Conservation (phyloP, 352 stramenopile species). For the Globisporangium emineosum region DNA sequence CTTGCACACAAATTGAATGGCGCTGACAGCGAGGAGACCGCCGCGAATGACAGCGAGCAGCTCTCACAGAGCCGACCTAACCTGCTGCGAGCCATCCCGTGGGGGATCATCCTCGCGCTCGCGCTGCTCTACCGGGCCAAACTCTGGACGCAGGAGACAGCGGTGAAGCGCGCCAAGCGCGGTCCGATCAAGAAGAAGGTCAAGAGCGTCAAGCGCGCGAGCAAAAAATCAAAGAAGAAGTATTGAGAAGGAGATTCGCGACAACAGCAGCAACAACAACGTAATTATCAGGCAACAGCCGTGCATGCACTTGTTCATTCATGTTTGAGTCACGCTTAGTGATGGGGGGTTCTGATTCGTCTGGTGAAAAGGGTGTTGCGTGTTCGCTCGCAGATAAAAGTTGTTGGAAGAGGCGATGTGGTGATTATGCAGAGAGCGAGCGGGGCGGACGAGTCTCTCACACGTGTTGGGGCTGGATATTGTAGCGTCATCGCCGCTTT, state of each 20-base stretch:
- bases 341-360: neutral
- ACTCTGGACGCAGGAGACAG: slow-evolving; percentile 18
- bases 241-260: neutral
- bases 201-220: slow-evolving; percentile 7
- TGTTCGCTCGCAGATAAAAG: neutral
- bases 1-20: neutral
- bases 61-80: neutral
- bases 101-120: slow-evolving; percentile 2
- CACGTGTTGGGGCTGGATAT: neutral
- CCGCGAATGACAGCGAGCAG: neutral
- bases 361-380: neutral
- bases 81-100: neutral
- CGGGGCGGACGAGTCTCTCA: neutral
- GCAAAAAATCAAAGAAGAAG: slow-evolving; percentile 14
- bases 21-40: neutral
- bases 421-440: neutral
- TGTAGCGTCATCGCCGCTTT: neutral
- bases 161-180: slow-evolving; percentile 10
- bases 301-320: neutral
- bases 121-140: slow-evolving; percentile 16
- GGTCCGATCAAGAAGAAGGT: slow-evolving; percentile 11
- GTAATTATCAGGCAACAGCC: neutral
- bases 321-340: neutral
- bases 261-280: neutral
- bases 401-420: neutral